Evolutionary conservation across 768 basidiomycete genomes (phyloP).

Genomic region (Crepidotus variabilis): DNA sequence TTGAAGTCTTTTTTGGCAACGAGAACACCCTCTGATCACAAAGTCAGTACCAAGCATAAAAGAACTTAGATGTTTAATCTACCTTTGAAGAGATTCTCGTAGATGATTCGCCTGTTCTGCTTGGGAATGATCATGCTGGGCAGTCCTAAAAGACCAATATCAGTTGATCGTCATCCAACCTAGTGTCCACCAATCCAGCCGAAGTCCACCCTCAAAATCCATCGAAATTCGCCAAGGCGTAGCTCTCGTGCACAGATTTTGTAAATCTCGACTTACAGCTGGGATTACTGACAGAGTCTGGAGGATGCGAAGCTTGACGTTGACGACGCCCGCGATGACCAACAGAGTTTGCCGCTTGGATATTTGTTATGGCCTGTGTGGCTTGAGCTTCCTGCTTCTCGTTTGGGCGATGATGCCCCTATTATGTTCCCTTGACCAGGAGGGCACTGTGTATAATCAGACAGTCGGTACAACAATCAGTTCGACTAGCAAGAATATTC

Average conservation of each 20-base stretch:
- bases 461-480: no score
- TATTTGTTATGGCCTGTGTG: no score
- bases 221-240: neutral
- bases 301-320: neutral
- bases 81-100: constrained; percentile 99
- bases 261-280: neutral
- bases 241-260: no score
- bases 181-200: neutral
- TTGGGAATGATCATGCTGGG: constrained; percentile 96
- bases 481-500: no score
- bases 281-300: neutral
- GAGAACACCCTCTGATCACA: constrained; percentile 84
- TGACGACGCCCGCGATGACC: neutral
- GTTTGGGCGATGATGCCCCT: constrained; percentile 53
- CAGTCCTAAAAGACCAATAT: neutral
- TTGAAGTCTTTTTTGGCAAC: constrained; percentile 99
- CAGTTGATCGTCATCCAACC: neutral
- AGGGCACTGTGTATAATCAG: no score
- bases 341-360: no score
- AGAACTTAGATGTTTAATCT: constrained; percentile 2
- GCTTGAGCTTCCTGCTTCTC: constrained; percentile 28
- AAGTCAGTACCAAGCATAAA: neutral
- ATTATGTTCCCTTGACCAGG: constrained; percentile 31
- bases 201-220: neutral
- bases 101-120: constrained; percentile 91